Percentiles rank a stretch among this genome's conserved stretches.
These are phyloP conservation scores for Oropetium thomaeum DNA, from an alignment of 176 grass and related monocot species.

Conservation along the genomic window DNA sequence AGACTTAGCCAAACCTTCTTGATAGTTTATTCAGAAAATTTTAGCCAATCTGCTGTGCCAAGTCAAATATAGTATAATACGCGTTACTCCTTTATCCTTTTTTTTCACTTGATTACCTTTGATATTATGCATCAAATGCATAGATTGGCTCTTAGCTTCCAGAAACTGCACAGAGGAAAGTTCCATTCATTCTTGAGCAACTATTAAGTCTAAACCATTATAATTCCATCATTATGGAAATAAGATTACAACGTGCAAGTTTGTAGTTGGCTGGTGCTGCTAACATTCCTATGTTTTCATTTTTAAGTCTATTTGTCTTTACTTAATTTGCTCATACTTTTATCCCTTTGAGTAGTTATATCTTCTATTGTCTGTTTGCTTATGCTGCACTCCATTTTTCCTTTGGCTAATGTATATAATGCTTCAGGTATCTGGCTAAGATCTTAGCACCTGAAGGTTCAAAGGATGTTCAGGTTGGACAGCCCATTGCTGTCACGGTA, in stretches of 20 bases:
- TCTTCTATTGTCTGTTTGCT: conserved; percentile 23
- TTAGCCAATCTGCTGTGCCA: neutral
- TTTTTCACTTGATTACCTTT: conserved; percentile 16
- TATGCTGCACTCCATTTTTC: neutral
- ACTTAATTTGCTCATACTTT: conserved; percentile 2
- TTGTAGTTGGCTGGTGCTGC: neutral
- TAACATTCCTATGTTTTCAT: conserved; percentile 3
- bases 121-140: neutral
- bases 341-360: conserved; percentile 18
- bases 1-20: conserved; percentile 7
- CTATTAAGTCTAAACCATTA: conserved; percentile 1
- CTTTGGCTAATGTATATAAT: conserved; percentile 27
- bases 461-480: conserved; percentile 89
- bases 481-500: conserved; percentile 91
- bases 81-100: neutral
- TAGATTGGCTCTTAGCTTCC: neutral
- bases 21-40: neutral
- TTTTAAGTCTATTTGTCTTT: neutral
- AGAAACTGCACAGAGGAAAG: neutral
- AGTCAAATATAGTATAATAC: neutral
- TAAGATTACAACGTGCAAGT: neutral
- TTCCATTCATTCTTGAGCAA: neutral
- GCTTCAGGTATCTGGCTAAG: conserved; percentile 82
- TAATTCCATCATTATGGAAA: neutral
- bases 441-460: conserved; percentile 98